Evolutionary conservation across 192 early-diverging fungal species (phyloP).

Genomic region (Ambispora gerdemannii): DNA sequence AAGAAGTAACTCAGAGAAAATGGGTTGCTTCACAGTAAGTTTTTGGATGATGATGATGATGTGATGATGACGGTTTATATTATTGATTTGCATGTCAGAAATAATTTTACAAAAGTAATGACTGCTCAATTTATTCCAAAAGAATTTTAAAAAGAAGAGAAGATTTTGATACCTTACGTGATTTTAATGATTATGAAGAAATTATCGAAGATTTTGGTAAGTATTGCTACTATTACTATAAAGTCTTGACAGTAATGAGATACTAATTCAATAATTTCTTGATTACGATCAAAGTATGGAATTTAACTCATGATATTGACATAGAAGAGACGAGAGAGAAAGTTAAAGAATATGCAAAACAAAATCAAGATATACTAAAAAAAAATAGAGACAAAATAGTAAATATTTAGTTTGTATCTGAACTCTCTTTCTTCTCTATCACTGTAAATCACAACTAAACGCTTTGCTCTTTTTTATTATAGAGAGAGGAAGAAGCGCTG

Average conservation of each 20-base stretch:
- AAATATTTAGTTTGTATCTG: slow-evolving; percentile 30
- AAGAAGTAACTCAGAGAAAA: slow-evolving; percentile 84
- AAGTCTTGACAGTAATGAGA: not conserved
- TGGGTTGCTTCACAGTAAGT: slow-evolving; percentile 65
- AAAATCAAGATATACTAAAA: slow-evolving; percentile 76
- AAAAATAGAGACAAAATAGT: slow-evolving; percentile 55
- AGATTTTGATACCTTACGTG: slow-evolving; percentile 72
- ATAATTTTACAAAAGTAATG: too few relatives aligned
- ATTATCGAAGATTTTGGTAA: slow-evolving; percentile 81
- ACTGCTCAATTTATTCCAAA: slow-evolving; percentile 63
- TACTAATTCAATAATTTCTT: not conserved
- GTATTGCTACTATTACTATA: slow-evolving; percentile 4
- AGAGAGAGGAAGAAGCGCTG: slow-evolving; percentile 53
- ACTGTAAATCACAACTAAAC: not conserved
- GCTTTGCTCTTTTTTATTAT: slow-evolving; percentile 25
- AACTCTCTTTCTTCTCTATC: not conserved
- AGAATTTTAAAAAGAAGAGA: slow-evolving; percentile 64
- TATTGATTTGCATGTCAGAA: not conserved
- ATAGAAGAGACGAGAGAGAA: slow-evolving; percentile 66
- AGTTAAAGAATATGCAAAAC: slow-evolving; percentile 65
- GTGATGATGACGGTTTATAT: not conserved
- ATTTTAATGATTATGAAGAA: slow-evolving; percentile 91
- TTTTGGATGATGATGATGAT: too few relatives aligned
- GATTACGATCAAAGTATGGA: too few relatives aligned
- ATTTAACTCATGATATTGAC: slow-evolving; percentile 75